A percentile compares a stretch with the other conserved stretches of the same genome.
Conservation (phyloP, 2,329 filamentous ascomycete genomes). For the Neopestalotiopsis sp. region DNA sequence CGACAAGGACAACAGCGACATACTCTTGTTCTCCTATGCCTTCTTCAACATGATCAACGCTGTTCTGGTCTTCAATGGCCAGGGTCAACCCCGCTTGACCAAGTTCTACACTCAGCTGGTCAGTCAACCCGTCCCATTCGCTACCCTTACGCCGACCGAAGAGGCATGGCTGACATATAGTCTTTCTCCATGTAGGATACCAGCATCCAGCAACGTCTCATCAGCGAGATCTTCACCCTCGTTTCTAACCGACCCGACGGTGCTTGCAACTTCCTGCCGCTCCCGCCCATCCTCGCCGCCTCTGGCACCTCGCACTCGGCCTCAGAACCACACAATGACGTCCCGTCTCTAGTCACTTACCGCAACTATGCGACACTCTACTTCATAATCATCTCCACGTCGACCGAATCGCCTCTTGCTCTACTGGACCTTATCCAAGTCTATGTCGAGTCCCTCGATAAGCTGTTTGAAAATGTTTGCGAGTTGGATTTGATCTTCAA, state of each 20-base stretch:
- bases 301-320: conserved; percentile 68
- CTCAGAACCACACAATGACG: conserved; percentile 79
- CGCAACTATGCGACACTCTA: conserved; percentile 97
- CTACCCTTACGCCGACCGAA: neutral
- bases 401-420: conserved; percentile 93
- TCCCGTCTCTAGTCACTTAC: conserved; percentile 95
- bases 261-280: conserved; percentile 95
- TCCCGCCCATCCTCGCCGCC: conserved; percentile 68
- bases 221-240: conserved; percentile 95
- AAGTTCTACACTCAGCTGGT: conserved; percentile 99
- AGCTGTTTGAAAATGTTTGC: conserved; percentile 97
- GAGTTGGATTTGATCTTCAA: conserved; percentile 99
- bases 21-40: neutral
- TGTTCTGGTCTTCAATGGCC: conserved; percentile 98
- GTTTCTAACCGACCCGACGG: conserved; percentile 90
- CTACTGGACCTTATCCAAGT: conserved; percentile 97
- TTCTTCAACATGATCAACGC: conserved; percentile 86
- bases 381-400: conserved; percentile 97
- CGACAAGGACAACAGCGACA: neutral
- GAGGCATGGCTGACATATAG: neutral
- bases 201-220: conserved; percentile 93
- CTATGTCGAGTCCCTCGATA: conserved; percentile 93
- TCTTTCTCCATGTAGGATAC: conserved; percentile 72
- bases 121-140: conserved; percentile 28
- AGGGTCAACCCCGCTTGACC: conserved; percentile 92